phyloP scores from a whole-genome alignment of 192 early-diverging fungal genomes.

The Helicostylum pulchrum region DNA sequence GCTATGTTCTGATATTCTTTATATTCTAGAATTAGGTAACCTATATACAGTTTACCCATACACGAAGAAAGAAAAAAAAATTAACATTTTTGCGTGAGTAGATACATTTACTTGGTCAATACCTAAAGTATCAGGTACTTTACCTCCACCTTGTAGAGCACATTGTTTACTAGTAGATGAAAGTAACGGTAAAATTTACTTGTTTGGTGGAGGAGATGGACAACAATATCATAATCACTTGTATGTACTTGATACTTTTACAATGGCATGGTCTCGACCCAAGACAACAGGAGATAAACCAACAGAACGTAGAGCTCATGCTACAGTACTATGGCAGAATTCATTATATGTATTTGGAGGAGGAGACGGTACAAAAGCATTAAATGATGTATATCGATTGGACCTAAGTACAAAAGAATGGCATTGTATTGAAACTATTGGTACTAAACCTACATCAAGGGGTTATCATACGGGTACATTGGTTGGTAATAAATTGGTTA shows the following conservation, averaged over 20 bases:
- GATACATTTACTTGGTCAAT: constrained; percentile 83
- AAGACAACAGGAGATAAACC: constrained; percentile 52
- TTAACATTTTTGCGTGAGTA: constrained; percentile 19
- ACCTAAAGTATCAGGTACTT: constrained; percentile 63
- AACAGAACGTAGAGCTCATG: constrained; percentile 73
- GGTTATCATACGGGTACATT: constrained; percentile 86
- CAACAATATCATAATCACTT: constrained; percentile 77
- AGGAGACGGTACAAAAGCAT: constrained; percentile 82
- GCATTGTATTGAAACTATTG: constrained; percentile 56
- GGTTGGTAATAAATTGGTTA: constrained; percentile 71
- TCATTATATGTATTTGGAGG: constrained; percentile 81
- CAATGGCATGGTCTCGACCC: constrained; percentile 65
- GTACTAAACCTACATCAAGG: constrained; percentile 63
- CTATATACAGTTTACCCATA: neutral
- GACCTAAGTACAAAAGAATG: constrained; percentile 49
- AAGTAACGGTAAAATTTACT: constrained; percentile 51
- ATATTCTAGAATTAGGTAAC: constrained; percentile 71
- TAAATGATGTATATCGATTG: constrained; percentile 72
- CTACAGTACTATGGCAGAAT: constrained; percentile 68
- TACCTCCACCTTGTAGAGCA: constrained; percentile 79
- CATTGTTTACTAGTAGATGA: constrained; percentile 72
- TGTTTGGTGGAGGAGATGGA: constrained; percentile 90
- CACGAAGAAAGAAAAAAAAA: neutral
- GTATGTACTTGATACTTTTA: constrained; percentile 73
- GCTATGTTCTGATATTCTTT: constrained; percentile 69